These are phyloP conservation scores for Rhodotorula paludigena DNA, from an alignment of 768 basidiomycete species.

Conservation along the genomic window DNA sequence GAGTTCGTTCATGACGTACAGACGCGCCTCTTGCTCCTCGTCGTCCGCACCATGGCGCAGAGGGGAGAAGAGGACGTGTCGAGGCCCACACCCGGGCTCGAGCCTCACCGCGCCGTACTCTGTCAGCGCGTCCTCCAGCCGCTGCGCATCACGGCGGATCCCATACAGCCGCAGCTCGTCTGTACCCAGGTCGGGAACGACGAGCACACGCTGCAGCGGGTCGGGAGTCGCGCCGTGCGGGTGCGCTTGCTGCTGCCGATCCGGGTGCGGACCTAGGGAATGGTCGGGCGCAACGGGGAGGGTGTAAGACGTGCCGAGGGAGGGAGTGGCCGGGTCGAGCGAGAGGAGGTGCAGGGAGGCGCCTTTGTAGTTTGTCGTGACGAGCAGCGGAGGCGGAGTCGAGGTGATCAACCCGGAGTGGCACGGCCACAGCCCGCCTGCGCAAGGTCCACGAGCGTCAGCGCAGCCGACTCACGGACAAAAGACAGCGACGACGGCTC, in stretches of 20 bases:
- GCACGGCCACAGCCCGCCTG: conserved; percentile 23
- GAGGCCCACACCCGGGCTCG: conserved; percentile 7
- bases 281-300: neutral
- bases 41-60: neutral
- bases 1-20: conserved; percentile 38
- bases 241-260: conserved; percentile 28
- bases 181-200: conserved; percentile 34
- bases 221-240: conserved; percentile 34
- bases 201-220: conserved; percentile 5
- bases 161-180: conserved; percentile 22
- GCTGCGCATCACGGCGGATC: neutral
- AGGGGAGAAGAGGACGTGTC: conserved; percentile 23
- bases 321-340: conserved; percentile 5
- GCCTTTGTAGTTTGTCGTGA: conserved; percentile 31
- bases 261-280: neutral
- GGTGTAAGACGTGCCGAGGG: neutral
- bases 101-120: conserved; percentile 5
- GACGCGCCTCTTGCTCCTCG: neutral
- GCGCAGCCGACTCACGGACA: too few relatives aligned
- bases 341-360: neutral
- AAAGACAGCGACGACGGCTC: too few relatives aligned
- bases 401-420: conserved; percentile 6
- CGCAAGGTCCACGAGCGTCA: neutral
- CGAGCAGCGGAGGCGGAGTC: neutral
- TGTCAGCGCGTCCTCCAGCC: conserved; percentile 1